phyloP scores from a whole-genome alignment of 73 alveolate species.

The Breviolum minutum region DNA sequence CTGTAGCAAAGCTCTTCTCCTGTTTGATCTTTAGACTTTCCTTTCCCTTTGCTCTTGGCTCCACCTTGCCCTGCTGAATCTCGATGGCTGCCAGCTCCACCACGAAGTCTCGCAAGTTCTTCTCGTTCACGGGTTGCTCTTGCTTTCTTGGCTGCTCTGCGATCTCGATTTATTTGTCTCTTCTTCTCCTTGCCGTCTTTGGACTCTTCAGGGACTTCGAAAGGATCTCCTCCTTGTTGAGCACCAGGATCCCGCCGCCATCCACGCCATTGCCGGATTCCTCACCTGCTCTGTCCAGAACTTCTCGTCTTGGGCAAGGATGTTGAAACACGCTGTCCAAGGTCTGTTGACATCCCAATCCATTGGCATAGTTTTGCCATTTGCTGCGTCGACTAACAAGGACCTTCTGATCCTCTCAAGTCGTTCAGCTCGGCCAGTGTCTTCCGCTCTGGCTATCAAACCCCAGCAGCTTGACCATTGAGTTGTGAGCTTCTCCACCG shows the following conservation, averaged over 20 bases:
- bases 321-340: background rate
- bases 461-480: slow-evolving; percentile 1
- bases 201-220: background rate
- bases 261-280: background rate
- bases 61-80: background rate
- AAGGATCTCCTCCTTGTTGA: background rate
- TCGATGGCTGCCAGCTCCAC: background rate
- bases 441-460: background rate
- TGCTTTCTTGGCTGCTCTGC: background rate
- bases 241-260: background rate
- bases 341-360: background rate
- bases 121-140: background rate
- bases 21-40: background rate
- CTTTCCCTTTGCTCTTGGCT: background rate
- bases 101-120: background rate
- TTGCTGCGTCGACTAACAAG: background rate
- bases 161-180: background rate
- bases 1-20: background rate
- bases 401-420: background rate
- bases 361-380: background rate
- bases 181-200: background rate
- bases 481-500: background rate
- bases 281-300: background rate
- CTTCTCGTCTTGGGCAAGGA: background rate
- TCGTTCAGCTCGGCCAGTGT: background rate